These are phyloP conservation scores for Saccharomycopsis malanga DNA, from an alignment of 805 yeast species.

Conservation along the genomic window DNA sequence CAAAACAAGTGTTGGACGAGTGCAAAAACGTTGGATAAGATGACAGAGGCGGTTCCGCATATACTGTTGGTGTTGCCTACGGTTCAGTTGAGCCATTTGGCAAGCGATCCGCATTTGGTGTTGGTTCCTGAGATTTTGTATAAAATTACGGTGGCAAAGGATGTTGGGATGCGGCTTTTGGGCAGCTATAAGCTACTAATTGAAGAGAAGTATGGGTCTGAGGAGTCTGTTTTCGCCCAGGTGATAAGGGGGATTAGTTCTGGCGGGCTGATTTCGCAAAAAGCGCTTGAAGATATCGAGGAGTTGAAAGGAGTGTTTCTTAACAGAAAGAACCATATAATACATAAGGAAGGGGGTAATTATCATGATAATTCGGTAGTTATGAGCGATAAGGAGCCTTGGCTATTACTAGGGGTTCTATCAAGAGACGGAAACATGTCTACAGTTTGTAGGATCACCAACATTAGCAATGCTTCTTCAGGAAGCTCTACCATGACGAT, in stretches of 20 bases:
- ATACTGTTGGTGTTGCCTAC: background rate
- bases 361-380: background rate
- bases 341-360: too few relatives aligned
- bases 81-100: background rate
- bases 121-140: conserved; percentile 58
- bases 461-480: conserved; percentile 38
- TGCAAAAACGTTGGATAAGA: too few relatives aligned
- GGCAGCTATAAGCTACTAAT: background rate
- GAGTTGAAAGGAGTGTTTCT: conserved; percentile 25
- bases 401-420: background rate
- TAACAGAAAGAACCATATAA: background rate
- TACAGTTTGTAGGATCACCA: conserved; percentile 42
- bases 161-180: conserved; percentile 23
- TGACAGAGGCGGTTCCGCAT: background rate
- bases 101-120: conserved; percentile 27
- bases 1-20: too few relatives aligned
- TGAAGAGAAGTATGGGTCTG: background rate
- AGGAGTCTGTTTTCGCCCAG: background rate
- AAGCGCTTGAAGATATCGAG: conserved; percentile 31
- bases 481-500: conserved; percentile 31
- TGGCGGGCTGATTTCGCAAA: conserved; percentile 22
- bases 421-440: conserved; percentile 24
- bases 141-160: conserved; percentile 36
- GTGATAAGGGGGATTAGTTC: background rate
- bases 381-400: background rate